These are phyloP conservation scores for Amylocarpus encephaloides DNA, from an alignment of 2,329 filamentous ascomycete species.

Conservation along the genomic window DNA sequence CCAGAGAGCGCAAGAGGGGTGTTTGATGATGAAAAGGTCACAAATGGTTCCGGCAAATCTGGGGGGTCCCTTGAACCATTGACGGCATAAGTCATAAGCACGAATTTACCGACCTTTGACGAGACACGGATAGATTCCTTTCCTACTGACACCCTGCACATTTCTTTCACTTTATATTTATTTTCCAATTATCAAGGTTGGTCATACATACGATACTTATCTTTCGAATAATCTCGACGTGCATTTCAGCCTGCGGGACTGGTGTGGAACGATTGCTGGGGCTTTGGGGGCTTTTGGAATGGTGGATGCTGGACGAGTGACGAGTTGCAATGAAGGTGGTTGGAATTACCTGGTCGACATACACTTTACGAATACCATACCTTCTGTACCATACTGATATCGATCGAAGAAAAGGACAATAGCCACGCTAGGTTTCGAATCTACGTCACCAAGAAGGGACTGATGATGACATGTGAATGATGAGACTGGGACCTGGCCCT, in stretches of 20 bases:
- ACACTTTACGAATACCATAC: conserved; percentile 3
- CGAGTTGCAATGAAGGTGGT: conserved; percentile 13
- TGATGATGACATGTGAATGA: conserved; percentile 4
- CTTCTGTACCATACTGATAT: conserved; percentile 16
- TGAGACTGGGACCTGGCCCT: not conserved
- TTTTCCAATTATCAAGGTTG: conserved; percentile 8
- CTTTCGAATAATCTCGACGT: conserved; percentile 13
- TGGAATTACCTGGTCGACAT: conserved; percentile 7
- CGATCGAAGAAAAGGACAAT: not conserved
- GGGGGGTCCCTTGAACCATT: conserved; percentile 12
- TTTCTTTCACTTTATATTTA: conserved; percentile 13
- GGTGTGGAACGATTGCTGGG: not conserved
- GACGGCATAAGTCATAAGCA: conserved; percentile 15
- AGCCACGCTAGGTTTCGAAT: not conserved
- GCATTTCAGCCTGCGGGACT: conserved; percentile 14
- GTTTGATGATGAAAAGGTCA: conserved; percentile 13
- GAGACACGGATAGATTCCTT: conserved; percentile 10
- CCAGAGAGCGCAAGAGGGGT: conserved; percentile 14
- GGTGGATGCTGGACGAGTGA: conserved; percentile 5
- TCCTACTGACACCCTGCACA: conserved; percentile 7
- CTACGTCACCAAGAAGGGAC: not conserved
- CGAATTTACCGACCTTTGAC: not conserved
- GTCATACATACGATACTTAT: conserved; percentile 7
- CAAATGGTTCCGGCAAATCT: conserved; percentile 1
- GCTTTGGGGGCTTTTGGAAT: not conserved